Evolutionary conservation across 108 stramenopile species (phyloP), one percentile per base, ranked within the genome.

Genomic region (Schizochytrium sp.): DNA sequence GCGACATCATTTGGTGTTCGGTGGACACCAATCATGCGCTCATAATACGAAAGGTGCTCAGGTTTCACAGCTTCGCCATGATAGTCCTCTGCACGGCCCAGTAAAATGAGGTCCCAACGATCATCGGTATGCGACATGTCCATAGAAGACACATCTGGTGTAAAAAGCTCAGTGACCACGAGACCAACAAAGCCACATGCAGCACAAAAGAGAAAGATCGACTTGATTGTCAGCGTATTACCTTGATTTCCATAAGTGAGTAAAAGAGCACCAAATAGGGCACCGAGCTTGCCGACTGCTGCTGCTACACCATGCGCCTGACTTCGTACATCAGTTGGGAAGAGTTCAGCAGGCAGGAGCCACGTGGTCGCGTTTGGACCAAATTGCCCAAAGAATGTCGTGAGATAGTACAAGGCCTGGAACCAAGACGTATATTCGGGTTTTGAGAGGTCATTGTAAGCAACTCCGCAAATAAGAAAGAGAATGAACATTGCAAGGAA

Each of bases 281-380:
- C 92, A 5, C 92, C 88, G 46, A 90, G 50, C 88, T 93, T 94
- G 46, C 94, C 94, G 46, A 88, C 88, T 3, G 94, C 93, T 13
- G 94, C 94, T 2, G 91, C 89, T 17, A 95, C 42, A 0, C 94
- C 94, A 61, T 94, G 93, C 49, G 88, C 72, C 45, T 93, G 92
- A 56, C 90, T 73, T 0, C 94, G 91, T 38, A 93, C 89, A 40
- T 92, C 87, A 19, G 92, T 88, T 4, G 94, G 93, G 64, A 93
- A 95, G 28, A 89, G 88, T 89, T 93, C 93, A n/a, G 93, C 89
- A 38, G 94, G 94, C 61, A 95, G 91, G 56, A 95, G 92, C 89
- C 90, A 94, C 0, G 94, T 94, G 13, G 93, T 94, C 2, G 93
- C 88, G 90, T 94, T 94, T 13, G 94, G 93, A 12, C 94, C 94